Conservation (phyloP, 345 rosid species). For the Linum tenue region DNA sequence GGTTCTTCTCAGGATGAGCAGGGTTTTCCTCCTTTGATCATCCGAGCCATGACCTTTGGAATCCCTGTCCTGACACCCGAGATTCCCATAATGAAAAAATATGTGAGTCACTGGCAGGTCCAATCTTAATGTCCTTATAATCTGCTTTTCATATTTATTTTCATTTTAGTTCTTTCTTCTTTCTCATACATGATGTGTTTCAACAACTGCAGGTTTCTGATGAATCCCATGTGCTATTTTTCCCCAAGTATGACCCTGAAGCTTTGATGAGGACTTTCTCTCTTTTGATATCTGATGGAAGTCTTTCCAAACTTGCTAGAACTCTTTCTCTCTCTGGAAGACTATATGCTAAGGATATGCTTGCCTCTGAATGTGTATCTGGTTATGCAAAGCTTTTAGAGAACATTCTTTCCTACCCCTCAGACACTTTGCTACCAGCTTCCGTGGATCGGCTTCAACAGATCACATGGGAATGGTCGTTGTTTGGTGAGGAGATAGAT, state of each 20-base stretch:
- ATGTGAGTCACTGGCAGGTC: conserved; percentile 35
- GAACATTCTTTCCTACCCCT: conserved; percentile 65
- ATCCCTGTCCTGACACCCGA: conserved; percentile 71
- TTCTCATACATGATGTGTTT: neutral
- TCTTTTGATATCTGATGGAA: conserved; percentile 62
- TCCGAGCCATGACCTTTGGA: conserved; percentile 87
- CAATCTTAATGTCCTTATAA: conserved; percentile 11
- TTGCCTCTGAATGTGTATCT: conserved; percentile 69
- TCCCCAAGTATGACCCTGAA: conserved; percentile 52
- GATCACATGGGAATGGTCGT: conserved; percentile 72
- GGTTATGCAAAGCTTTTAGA: conserved; percentile 74
- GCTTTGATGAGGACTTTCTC: conserved; percentile 66
- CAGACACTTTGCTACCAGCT: conserved; percentile 64
- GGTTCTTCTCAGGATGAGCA: conserved; percentile 95
- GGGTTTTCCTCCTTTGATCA: conserved; percentile 67
- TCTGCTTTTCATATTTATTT: neutral
- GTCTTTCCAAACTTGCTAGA: conserved; percentile 59
- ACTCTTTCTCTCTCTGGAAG: conserved; percentile 72
- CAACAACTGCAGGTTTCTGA: conserved; percentile 51
- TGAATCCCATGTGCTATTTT: conserved; percentile 58
- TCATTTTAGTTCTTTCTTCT: neutral
- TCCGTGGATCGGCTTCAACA: conserved; percentile 48
- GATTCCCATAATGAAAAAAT: conserved; percentile 61
- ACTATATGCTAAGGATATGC: conserved; percentile 63
- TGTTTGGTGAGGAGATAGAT: conserved; percentile 38